Evolutionary conservation across 257 asterid genomes (phyloP), one percentile per base, ranked within the genome.

Genomic region (Primulina eburnea): DNA sequence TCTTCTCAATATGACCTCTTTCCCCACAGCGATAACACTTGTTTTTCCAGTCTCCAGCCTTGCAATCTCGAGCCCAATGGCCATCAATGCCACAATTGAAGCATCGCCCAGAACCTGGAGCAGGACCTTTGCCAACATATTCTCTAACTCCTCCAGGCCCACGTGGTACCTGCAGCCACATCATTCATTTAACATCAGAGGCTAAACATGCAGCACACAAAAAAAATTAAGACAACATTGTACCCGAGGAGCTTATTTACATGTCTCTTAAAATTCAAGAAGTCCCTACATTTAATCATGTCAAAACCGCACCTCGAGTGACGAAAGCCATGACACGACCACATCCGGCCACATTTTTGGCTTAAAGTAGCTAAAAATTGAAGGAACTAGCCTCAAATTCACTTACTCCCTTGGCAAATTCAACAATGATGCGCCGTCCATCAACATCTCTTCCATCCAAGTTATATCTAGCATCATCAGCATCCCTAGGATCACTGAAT

Each of bases 1-100:
- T 81, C 59, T 80, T 82, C 78, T 88, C 95, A 24, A 88, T 78
- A 68, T 88, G 95, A 69, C 95, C 95, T 76, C 89, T 88, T 64
- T 85, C 89, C 11, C 95, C 92, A 71, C 95, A 88, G 55, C 86
- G 85, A 72, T 88, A 88, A 71, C 95, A 88, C 77, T 84, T 84
- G 72, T 88, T 88, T 76, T 88, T 88, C 95, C 91, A 88, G 72
- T 85, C 92, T 29, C 95, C 95, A 60, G 91, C 84, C 80, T 84
- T 82, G 84, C 95, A 88, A 82, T 88, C 95, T 43, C 95, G 82
- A 53, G 95, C 92, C 95, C 95, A 88, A 58, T 88, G 95, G 66
- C 95, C 95, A 71, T 88, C 92, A 69, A 88, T 71, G 17, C 95
- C 95, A 70, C 95, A 88, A 73, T 88, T 88, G 83, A 88, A 88